Percentiles rank a stretch among this genome's conserved stretches.
phyloP scores from a whole-genome alignment of 768 basidiomycete species.

The Auricularia sp. region DNA sequence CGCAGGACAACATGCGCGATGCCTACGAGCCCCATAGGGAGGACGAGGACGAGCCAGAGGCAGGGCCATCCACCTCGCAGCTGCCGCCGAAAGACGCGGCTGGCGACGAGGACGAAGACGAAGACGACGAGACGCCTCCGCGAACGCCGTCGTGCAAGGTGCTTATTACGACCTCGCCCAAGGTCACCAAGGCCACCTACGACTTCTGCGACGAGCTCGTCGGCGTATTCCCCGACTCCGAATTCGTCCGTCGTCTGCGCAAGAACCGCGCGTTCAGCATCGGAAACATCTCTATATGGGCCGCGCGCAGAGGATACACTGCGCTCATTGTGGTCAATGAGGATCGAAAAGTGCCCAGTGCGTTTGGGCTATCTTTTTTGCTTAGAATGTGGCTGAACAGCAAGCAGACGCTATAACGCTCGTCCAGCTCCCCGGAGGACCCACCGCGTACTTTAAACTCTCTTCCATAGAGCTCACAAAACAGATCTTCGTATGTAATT shows the following conservation, averaged over 20 bases:
- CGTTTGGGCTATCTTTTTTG: constrained; percentile 22
- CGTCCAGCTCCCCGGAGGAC: constrained; percentile 82
- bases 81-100: constrained; percentile 42
- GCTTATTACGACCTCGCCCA: constrained; percentile 82
- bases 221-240: constrained; percentile 84
- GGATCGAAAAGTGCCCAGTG: constrained; percentile 88
- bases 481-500: constrained; percentile 63
- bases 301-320: constrained; percentile 76
- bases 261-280: constrained; percentile 87
- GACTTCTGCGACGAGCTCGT: constrained; percentile 89
- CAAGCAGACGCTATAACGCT: constrained; percentile 81
- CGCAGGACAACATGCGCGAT: constrained; percentile 88
- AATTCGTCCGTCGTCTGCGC: constrained; percentile 67
- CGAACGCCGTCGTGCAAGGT: constrained; percentile 67
- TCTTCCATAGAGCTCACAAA: constrained; percentile 79
- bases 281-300: constrained; percentile 89
- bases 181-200: constrained; percentile 81
- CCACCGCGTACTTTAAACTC: constrained; percentile 92
- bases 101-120: constrained; percentile 6
- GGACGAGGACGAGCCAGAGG: too few relatives aligned
- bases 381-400: not conserved
- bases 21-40: constrained; percentile 42
- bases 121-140: constrained; percentile 15
- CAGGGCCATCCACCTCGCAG: constrained; percentile 56
- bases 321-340: constrained; percentile 92